Base-by-base conservation (phyloP, 495 filamentous ascomycete genomes). In the Hypoxylon fragiforme region DNA sequence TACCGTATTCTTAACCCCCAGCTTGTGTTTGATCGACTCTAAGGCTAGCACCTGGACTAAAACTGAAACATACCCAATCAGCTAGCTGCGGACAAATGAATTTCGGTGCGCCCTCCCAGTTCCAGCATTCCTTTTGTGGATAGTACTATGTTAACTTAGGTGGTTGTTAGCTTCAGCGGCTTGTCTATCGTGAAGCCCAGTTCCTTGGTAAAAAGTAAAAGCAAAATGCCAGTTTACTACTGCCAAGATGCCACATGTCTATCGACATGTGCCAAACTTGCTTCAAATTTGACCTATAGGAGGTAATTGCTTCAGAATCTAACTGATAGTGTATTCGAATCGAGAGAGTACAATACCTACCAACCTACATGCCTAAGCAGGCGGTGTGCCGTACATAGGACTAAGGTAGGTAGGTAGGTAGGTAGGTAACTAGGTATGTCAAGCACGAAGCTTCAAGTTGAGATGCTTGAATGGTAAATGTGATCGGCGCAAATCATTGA, bases 401-500 rank as follows among this genome's bases (percentile, higher is more conserved):
- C n/a, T n/a, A n/a, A n/a, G n/a, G n/a, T n/a, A n/a, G n/a, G n/a
- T n/a, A n/a, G n/a, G n/a, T n/a, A n/a, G n/a, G n/a, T n/a, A n/a
- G n/a, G n/a, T n/a, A n/a, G n/a, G n/a, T n/a, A n/a, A n/a, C n/a
- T n/a, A n/a, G n/a, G n/a, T 14, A 19, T 13, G 22, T 11, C 28
- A 12, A 26, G 35, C 50, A 35, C 14, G 37, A 21, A 45, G 38
- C 38, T 38, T 38, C 18, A 14, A 24, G n/a, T n/a, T n/a, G n/a
- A n/a, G n/a, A 21, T 24, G 19, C 39, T 16, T 36, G 11, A 26
- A 3, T 20, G 37, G 24, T 43, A 11, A 56, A 35, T 32, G 38
- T 41, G 52, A 44, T 52, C 32, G 43, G 21, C 43, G 46, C 42
- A 34, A 52, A 62, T 56, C 58, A 52, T 30, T 39, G 19, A n/a